Conservation (phyloP, 1,284 basidiomycete genomes). For the Spongispora temasekensis region DNA sequence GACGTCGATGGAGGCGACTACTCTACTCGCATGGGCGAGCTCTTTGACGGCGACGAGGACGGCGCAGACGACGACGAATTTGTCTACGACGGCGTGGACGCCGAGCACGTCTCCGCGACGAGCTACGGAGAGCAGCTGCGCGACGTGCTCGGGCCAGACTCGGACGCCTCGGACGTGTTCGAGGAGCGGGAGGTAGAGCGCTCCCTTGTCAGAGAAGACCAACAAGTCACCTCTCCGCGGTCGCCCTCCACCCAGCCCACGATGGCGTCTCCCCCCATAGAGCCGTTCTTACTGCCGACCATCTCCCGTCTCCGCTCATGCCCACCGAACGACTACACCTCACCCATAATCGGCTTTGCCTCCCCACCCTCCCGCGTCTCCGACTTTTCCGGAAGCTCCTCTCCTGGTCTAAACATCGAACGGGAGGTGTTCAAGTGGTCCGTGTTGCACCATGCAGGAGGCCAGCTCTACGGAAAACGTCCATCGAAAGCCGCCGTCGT, state of each 20-base stretch:
- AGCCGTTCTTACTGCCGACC: slow-evolving; percentile 70
- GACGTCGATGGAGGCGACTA: slow-evolving; percentile 56
- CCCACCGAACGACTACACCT: slow-evolving; percentile 58
- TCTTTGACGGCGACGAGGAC: slow-evolving; percentile 54
- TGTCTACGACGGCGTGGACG: slow-evolving; percentile 71
- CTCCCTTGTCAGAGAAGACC: slow-evolving; percentile 44
- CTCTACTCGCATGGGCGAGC: slow-evolving; percentile 71
- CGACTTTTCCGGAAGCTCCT: slow-evolving; percentile 69
- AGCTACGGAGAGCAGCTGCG: slow-evolving; percentile 68
- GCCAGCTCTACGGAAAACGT: slow-evolving; percentile 53
- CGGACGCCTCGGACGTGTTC: slow-evolving; percentile 54
- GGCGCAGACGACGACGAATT: slow-evolving; percentile 60
- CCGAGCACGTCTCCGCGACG: slow-evolving; percentile 42
- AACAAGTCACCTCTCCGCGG: slow-evolving; percentile 44
- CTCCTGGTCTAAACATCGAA: slow-evolving; percentile 40
- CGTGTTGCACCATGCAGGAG: slow-evolving; percentile 60
- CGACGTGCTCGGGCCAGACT: slow-evolving; percentile 71
- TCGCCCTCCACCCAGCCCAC: slow-evolving; percentile 41
- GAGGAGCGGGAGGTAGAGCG: slow-evolving; percentile 49
- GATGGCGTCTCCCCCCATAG: slow-evolving; percentile 38
- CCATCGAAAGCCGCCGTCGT: slow-evolving; percentile 61
- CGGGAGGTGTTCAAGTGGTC: slow-evolving; percentile 81
- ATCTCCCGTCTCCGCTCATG: slow-evolving; percentile 82
- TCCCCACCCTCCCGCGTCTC: slow-evolving; percentile 69
- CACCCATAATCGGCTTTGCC: slow-evolving; percentile 46